Evolutionary conservation across 306 rosid genomes (phyloP).

Genomic region (Prunus campanulata): DNA sequence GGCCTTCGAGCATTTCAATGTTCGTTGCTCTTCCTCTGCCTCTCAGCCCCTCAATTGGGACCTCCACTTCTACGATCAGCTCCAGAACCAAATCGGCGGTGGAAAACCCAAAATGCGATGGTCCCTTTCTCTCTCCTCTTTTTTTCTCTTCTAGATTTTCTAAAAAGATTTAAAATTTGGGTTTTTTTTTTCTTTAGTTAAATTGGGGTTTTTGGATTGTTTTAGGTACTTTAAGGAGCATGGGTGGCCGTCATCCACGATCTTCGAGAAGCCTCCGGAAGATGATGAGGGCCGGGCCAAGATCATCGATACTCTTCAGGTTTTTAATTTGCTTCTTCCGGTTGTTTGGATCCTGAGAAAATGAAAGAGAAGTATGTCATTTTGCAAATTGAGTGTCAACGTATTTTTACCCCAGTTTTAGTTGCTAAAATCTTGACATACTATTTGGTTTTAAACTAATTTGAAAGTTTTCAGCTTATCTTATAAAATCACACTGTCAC

Average conservation of each 20-base stretch:
- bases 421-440: neutral
- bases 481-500: neutral
- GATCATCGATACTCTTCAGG: constrained; percentile 85
- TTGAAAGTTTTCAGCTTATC: neutral
- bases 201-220: constrained; percentile 15
- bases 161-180: neutral
- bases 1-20: constrained; percentile 69
- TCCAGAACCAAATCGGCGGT: constrained; percentile 85
- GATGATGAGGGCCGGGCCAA: constrained; percentile 63
- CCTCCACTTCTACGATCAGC: constrained; percentile 69
- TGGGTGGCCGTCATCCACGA: constrained; percentile 81
- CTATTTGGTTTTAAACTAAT: neutral
- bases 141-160: neutral
- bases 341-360: constrained; percentile 20
- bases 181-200: neutral
- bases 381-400: neutral
- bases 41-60: constrained; percentile 65
- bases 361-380: neutral
- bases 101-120: constrained; percentile 99
- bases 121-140: constrained; percentile 17
- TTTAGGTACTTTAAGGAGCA: constrained; percentile 86
- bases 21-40: constrained; percentile 54
- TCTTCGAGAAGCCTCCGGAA: constrained; percentile 68
- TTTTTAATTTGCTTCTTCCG: constrained; percentile 2
- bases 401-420: neutral